Percentiles rank a stretch among this genome's conserved stretches.
These are phyloP conservation scores for Trichoderma brevicompactum DNA, from an alignment of 2,329 filamentous ascomycete species.

Conservation along the genomic window DNA sequence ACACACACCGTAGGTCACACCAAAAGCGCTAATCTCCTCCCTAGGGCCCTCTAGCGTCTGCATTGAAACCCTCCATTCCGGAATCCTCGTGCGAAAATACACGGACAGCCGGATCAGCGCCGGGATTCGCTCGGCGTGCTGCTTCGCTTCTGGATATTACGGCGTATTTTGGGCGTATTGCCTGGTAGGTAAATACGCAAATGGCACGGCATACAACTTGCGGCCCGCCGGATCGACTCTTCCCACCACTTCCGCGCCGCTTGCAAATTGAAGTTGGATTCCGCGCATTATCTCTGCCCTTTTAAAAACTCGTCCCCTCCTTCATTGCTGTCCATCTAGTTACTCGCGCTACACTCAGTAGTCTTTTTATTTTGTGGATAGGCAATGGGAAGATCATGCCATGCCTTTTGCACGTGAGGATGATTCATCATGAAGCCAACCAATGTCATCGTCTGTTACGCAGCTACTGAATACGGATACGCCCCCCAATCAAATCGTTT, in stretches of 20 bases:
- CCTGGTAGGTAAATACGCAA: too few relatives aligned
- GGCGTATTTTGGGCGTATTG: too few relatives aligned
- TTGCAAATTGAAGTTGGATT: too few relatives aligned
- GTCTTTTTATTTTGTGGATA: neutral
- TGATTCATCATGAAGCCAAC: neutral
- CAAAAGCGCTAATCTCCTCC: neutral
- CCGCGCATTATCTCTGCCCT: too few relatives aligned
- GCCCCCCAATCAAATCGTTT: too few relatives aligned
- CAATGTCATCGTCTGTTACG: neutral
- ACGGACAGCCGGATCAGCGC: neutral
- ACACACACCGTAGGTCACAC: neutral
- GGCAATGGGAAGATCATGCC: neutral
- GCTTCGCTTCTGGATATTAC: neutral
- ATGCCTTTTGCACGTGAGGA: neutral
- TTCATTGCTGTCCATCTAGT: neutral
- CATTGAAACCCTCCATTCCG: neutral
- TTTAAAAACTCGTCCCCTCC: too few relatives aligned
- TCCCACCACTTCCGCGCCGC: too few relatives aligned
- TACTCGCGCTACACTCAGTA: neutral
- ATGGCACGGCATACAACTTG: neutral
- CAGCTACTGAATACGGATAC: neutral
- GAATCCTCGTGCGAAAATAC: neutral
- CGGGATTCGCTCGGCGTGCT: constrained; percentile 14
- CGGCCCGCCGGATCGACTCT: neutral
- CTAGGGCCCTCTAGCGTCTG: neutral